phyloP scores from a whole-genome alignment of 75 land plant species.

The Cupressus sempervirens region DNA sequence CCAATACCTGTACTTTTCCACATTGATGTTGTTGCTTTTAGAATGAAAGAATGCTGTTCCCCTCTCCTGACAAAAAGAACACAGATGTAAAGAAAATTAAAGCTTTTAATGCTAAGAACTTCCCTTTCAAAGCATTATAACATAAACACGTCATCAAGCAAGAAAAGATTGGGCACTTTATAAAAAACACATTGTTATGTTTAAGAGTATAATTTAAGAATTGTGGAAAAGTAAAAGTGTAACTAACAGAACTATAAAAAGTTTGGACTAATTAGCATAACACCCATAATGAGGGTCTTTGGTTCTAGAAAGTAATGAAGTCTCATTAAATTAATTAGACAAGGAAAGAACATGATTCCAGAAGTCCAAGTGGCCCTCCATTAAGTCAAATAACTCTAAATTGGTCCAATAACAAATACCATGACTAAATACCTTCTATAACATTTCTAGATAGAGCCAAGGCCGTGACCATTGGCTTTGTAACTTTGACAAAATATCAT shows the following conservation, averaged over 20 bases:
- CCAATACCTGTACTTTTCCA: constrained; percentile 25
- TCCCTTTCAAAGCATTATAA: not conserved
- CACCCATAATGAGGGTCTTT: not conserved
- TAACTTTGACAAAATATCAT: not conserved
- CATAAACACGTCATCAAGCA: too few relatives aligned
- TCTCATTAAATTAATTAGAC: not conserved
- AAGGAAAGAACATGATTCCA: not conserved
- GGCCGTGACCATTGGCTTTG: too few relatives aligned
- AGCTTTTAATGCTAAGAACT: not conserved
- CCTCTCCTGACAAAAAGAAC: constrained; percentile 59
- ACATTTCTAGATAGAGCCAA: not conserved
- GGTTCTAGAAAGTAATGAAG: not conserved
- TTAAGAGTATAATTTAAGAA: not conserved
- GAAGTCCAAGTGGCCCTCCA: not conserved
- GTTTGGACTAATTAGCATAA: not conserved
- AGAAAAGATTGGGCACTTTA: not conserved
- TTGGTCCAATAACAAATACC: not conserved
- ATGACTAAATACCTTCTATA: not conserved
- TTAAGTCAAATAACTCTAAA: not conserved
- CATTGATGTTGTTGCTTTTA: constrained; percentile 58
- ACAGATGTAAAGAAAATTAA: not conserved
- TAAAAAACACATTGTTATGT: not conserved
- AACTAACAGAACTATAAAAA: not conserved
- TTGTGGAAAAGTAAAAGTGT: not conserved
- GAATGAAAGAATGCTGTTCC: constrained; percentile 94